Evolutionary conservation across 164 flowering plant genomes (phyloP).

Genomic region (Stephania japonica): DNA sequence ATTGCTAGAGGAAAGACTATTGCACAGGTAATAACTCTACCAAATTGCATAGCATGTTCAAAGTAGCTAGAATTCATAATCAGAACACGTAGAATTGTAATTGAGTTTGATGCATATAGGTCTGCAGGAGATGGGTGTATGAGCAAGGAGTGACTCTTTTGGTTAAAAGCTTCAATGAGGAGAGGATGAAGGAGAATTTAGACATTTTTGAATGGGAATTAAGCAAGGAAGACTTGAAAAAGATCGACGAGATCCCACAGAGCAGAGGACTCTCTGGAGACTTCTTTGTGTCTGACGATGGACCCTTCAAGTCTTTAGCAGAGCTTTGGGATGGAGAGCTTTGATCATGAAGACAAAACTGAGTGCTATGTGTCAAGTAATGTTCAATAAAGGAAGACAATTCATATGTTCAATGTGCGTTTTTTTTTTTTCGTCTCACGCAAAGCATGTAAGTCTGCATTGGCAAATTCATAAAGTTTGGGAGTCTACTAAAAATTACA

Average conservation of each 20-base stretch:
- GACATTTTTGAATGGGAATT: slow-evolving; percentile 1
- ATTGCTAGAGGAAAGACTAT: slow-evolving; percentile 16
- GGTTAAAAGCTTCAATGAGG: slow-evolving; percentile 10
- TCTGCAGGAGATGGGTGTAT: slow-evolving; percentile 8
- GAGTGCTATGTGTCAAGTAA: too few relatives aligned
- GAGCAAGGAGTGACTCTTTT: slow-evolving; percentile 2
- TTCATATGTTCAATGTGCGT: too few relatives aligned
- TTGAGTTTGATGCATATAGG: background rate
- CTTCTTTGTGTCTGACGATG: background rate
- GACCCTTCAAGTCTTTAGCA: slow-evolving; percentile 6
- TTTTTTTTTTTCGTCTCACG: too few relatives aligned
- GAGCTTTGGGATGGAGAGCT: slow-evolving; percentile 13
- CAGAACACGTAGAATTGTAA: background rate
- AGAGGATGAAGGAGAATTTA: slow-evolving; percentile 7
- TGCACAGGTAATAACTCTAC: slow-evolving; percentile 19
- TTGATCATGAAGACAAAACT: too few relatives aligned
- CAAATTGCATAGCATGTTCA: too few relatives aligned
- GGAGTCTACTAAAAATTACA: too few relatives aligned
- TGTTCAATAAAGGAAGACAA: too few relatives aligned
- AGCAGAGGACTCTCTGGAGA: background rate
- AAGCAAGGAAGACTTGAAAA: background rate
- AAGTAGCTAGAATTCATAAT: too few relatives aligned
- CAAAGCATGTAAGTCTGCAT: too few relatives aligned
- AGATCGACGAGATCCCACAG: slow-evolving; percentile 1
- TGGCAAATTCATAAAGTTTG: too few relatives aligned